Evolutionary conservation across 2,329 filamentous ascomycete genomes (phyloP), one percentile per base, ranked within the genome.

Genomic region (Bisporella sp.): DNA sequence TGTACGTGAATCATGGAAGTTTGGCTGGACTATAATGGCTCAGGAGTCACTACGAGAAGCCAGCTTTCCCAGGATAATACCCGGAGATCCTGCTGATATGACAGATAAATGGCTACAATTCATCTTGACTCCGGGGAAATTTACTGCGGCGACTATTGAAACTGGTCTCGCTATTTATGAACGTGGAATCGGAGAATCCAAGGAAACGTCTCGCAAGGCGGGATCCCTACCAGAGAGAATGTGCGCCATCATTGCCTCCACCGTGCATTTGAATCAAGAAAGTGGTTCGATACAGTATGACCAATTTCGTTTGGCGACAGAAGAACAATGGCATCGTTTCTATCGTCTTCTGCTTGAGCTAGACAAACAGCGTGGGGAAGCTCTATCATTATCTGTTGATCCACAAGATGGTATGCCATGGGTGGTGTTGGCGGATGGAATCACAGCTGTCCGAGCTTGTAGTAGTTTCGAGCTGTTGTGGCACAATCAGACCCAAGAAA

Each of bases 261-360:
- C 85, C 8, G 82, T 87, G 11, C 75, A 79, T 1, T 71, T 91
- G 35, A 77, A 79, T 42, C 81, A 81, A 48, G 74, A 72, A 31
- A 71, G 80, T 7, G 76, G 81, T 11, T 82, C 82, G 11, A 81
- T 88, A 68, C 86, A 95, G 61, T 89, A 88, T 59, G 81, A 86
- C 29, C 77, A 84, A 51, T 93, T 91, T 64, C 79, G 86, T 50
- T 72, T 75, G 33, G 83, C 88, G 32, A 83, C 85, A 48, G 86
- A 93, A 63, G 77, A 79, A 8, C 90, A 96, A 66, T 99, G 93
- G 93, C 82, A 87, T 55, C 81, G 87, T 46, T 95, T 95, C 68
- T 96, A 90, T 71, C 83, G 90, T 32, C 76, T 97, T 13, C 77
- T 95, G 13, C 76, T 87, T 9, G 91, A 96, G 64, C 72, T 99